Evolutionary conservation across 768 basidiomycete genomes (phyloP).

Genomic region (Termitomyces sp.): DNA sequence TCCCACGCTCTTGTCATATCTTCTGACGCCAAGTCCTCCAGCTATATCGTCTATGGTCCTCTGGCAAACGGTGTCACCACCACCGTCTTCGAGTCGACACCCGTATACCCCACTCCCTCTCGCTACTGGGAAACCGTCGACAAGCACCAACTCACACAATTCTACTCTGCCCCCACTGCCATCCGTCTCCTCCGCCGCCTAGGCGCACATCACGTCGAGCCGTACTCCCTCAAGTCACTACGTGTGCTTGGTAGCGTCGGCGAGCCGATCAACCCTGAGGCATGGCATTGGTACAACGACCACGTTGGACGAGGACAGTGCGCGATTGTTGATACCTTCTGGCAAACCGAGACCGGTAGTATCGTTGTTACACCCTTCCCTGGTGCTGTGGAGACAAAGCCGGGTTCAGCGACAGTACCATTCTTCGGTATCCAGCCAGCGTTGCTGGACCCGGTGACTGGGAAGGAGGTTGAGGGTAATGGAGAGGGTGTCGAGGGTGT

Average conservation of each 20-base stretch:
- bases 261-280: constrained; percentile 98
- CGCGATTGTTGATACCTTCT: constrained; percentile 93
- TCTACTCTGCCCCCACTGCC: constrained; percentile 94
- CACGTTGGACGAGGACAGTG: constrained; percentile 85
- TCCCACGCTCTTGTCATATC: not conserved
- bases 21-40: constrained; percentile 17
- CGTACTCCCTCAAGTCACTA: constrained; percentile 76
- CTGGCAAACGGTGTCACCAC: constrained; percentile 83
- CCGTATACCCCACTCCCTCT: constrained; percentile 92
- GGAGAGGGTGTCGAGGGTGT: constrained; percentile 91
- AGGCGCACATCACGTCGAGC: constrained; percentile 81
- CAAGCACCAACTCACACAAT: constrained; percentile 91
- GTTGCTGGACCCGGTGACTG: constrained; percentile 82
- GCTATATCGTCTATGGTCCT: constrained; percentile 95
- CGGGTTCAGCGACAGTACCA: constrained; percentile 94
- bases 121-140: constrained; percentile 97
- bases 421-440: constrained; percentile 94
- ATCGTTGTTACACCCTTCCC: constrained; percentile 95
- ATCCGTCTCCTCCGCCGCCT: constrained; percentile 82
- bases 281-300: constrained; percentile 99
- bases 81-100: constrained; percentile 93
- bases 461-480: constrained; percentile 73
- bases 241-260: constrained; percentile 92
- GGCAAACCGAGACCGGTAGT: constrained; percentile 98
- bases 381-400: constrained; percentile 93